Conservation (phyloP, 2,329 filamentous ascomycete species). For the Ilyonectria sp. region DNA sequence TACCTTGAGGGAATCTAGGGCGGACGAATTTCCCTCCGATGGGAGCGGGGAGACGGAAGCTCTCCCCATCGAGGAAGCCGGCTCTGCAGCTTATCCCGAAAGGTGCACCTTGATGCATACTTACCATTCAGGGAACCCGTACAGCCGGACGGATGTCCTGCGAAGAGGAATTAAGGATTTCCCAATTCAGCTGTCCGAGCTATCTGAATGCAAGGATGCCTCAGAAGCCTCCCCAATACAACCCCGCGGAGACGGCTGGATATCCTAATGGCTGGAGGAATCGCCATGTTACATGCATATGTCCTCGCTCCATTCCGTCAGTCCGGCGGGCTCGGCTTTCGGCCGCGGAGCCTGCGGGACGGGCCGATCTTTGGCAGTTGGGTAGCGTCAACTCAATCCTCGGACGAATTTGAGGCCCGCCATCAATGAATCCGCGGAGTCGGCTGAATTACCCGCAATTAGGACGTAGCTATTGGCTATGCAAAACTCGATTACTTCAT, state of each 20-base stretch:
- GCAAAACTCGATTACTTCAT: too few relatives aligned
- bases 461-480: too few relatives aligned
- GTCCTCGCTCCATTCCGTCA: not conserved
- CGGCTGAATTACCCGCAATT: not conserved
- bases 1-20: not conserved
- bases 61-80: not conserved
- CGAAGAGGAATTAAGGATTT: not conserved
- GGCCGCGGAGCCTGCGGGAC: not conserved
- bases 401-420: not conserved
- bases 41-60: not conserved
- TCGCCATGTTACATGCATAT: not conserved
- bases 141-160: not conserved
- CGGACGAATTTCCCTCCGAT: not conserved
- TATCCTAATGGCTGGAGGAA: not conserved
- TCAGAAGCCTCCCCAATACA: not conserved
- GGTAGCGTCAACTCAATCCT: not conserved
- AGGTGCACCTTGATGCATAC: not conserved
- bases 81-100: too few relatives aligned
- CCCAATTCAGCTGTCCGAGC: not conserved
- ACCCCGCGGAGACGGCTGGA: not conserved
- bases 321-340: not conserved
- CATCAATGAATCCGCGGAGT: not conserved
- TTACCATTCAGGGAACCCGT: not conserved
- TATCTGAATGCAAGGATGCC: not conserved
- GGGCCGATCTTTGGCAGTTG: not conserved